phyloP scores from a whole-genome alignment of 1,284 basidiomycete genomes.

The Moesziomyces parantarcticus region DNA sequence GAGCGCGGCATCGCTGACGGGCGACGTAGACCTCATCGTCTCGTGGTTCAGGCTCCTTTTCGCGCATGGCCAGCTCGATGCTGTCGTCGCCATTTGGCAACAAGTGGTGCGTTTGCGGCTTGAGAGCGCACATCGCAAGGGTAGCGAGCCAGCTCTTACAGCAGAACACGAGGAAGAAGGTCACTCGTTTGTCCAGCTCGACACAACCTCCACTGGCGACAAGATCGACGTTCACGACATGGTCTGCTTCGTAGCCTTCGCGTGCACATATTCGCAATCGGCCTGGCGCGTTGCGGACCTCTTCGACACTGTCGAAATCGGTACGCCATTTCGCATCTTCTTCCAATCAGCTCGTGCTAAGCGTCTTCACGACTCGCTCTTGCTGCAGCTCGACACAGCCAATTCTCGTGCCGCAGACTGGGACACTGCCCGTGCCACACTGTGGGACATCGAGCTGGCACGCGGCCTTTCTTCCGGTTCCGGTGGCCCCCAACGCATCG shows the following conservation, averaged over 20 bases:
- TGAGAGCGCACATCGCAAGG: conserved; percentile 2
- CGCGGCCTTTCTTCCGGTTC: conserved; percentile 50
- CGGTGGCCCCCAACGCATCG: conserved; percentile 50
- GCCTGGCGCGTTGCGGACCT: conserved; percentile 17
- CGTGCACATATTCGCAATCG: conserved; percentile 4
- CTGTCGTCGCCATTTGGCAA: conserved; percentile 28
- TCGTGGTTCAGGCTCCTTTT: conserved; percentile 23
- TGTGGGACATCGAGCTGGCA: conserved; percentile 44
- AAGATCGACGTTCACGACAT: conserved; percentile 42
- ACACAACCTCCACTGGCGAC: conserved; percentile 10
- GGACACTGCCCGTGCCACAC: conserved; percentile 4
- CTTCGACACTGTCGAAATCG: conserved; percentile 50
- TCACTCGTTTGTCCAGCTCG: conserved; percentile 27
- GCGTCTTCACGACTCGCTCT: conserved; percentile 17
- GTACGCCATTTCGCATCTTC: conserved; percentile 51
- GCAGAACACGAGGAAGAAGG: not conserved
- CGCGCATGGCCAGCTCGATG: conserved; percentile 9
- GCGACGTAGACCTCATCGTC: conserved; percentile 20
- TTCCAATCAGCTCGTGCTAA: conserved; percentile 37
- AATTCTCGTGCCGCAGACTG: conserved; percentile 1
- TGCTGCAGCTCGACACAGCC: not conserved
- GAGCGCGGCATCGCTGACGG: conserved; percentile 14
- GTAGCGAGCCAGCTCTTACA: not conserved
- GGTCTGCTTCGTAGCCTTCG: conserved; percentile 44
- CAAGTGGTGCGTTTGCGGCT: conserved; percentile 14